Evolutionary conservation across 2,329 filamentous ascomycete species (phyloP).

Genomic region (Colletotrichum spinosum): DNA sequence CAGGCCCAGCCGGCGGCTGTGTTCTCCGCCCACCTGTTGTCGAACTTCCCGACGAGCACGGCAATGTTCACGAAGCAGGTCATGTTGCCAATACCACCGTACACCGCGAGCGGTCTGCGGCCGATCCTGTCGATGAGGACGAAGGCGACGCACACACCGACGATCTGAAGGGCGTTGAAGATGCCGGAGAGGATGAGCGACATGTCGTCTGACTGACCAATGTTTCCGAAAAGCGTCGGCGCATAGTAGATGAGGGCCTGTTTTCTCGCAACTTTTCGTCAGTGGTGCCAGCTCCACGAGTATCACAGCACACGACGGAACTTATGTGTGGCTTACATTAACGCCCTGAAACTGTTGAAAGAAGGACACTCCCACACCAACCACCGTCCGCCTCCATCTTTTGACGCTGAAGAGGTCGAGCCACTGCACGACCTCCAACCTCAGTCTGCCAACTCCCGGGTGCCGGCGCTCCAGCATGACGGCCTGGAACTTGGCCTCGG

Average conservation of each 20-base stretch:
- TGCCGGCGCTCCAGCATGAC: background rate
- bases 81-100: constrained; percentile 42
- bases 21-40: background rate
- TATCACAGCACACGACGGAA: too few species aligned
- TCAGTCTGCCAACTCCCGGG: constrained; percentile 47
- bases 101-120: constrained; percentile 42
- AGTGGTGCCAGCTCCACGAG: too few species aligned
- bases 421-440: constrained; percentile 58
- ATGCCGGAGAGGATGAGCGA: constrained; percentile 47
- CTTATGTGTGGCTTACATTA: constrained; percentile 26
- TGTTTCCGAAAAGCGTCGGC: constrained; percentile 41
- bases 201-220: constrained; percentile 43
- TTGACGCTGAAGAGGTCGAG: constrained; percentile 58
- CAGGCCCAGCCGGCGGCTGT: background rate
- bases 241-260: constrained; percentile 42
- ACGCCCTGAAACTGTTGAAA: constrained; percentile 9
- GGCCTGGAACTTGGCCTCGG: constrained; percentile 58
- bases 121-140: constrained; percentile 16
- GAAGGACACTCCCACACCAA: constrained; percentile 45
- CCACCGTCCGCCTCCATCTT: constrained; percentile 54
- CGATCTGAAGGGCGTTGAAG: constrained; percentile 49
- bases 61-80: background rate
- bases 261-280: constrained; percentile 37
- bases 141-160: constrained; percentile 43
- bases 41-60: background rate